Evolutionary conservation across 768 basidiomycete genomes (phyloP).

Genomic region (Piloderma croceum): DNA sequence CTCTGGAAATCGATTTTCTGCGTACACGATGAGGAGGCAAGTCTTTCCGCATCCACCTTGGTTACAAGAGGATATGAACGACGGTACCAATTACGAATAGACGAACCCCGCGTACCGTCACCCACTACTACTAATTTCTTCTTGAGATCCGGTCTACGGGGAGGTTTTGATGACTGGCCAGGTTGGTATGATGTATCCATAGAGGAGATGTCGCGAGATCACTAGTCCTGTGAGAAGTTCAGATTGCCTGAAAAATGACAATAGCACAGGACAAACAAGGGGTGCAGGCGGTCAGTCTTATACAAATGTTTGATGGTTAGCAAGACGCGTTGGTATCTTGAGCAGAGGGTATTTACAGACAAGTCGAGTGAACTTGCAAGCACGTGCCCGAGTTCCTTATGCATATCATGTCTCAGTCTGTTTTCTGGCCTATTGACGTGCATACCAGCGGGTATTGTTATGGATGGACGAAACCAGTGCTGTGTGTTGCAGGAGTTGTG

Average conservation of each 20-base stretch:
- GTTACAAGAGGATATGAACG: slow-evolving; percentile 19
- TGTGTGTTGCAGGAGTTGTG: slow-evolving; percentile 51
- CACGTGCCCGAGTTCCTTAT: too few relatives aligned
- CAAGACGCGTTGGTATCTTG: too few relatives aligned
- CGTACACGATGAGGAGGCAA: slow-evolving; percentile 93
- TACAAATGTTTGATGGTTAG: too few relatives aligned
- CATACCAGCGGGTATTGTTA: slow-evolving; percentile 44
- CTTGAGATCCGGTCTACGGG: slow-evolving; percentile 72
- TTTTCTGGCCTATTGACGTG: slow-evolving; percentile 59
- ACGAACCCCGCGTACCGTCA: slow-evolving; percentile 57
- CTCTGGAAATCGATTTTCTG: slow-evolving; percentile 94
- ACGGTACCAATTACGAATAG: slow-evolving; percentile 20
- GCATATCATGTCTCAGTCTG: too few relatives aligned
- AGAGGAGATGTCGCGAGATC: neutral
- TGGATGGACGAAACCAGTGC: slow-evolving; percentile 47
- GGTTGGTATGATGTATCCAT: neutral
- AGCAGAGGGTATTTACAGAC: too few relatives aligned
- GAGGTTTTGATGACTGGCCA: slow-evolving; percentile 18
- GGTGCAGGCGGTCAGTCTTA: too few relatives aligned
- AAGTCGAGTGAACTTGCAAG: too few relatives aligned
- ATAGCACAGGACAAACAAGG: too few relatives aligned
- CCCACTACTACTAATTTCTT: slow-evolving; percentile 86
- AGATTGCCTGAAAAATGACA: too few relatives aligned
- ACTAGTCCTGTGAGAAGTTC: too few relatives aligned
- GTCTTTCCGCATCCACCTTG: slow-evolving; percentile 88